These are phyloP conservation scores for Coccomyxa sp. DNA, from an alignment of 139 green algal genomes.

Conservation along the genomic window DNA sequence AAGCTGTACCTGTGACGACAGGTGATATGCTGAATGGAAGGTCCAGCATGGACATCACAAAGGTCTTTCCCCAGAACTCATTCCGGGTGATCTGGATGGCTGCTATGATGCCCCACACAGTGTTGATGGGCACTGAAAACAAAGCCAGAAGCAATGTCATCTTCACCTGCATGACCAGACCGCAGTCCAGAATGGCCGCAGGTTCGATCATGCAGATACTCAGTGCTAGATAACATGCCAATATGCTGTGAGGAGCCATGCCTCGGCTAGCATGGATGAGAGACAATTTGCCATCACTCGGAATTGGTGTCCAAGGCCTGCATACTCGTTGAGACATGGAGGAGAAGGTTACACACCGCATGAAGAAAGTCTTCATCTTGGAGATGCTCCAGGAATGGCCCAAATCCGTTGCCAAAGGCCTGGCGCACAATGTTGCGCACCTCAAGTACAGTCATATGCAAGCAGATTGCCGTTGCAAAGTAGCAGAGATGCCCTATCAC, in stretches of 20 bases:
- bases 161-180: constrained; percentile 33
- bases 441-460: neutral
- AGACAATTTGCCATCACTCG: too few species aligned
- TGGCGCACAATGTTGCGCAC: constrained; percentile 21
- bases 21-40: constrained; percentile 86
- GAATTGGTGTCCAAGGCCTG: too few species aligned
- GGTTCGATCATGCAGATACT: too few species aligned
- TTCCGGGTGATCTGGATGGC: constrained; percentile 75
- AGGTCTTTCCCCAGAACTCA: constrained; percentile 75
- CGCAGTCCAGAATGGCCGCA: neutral
- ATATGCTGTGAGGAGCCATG: too few species aligned
- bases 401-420: constrained; percentile 70
- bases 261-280: too few species aligned
- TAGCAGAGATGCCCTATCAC: neutral
- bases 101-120: constrained; percentile 64
- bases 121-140: constrained; percentile 80
- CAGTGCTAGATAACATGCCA: too few species aligned
- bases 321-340: too few species aligned
- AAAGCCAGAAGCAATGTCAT: constrained; percentile 66
- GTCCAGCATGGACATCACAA: constrained; percentile 77
- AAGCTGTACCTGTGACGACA: constrained; percentile 69
- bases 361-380: constrained; percentile 80
- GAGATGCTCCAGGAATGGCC: constrained; percentile 68
- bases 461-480: neutral
- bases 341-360: constrained; percentile 41